Evolutionary conservation across 2,329 filamentous ascomycete genomes (phyloP), one percentile per base, ranked within the genome.

Genomic region (Xenoacremonium recifei): DNA sequence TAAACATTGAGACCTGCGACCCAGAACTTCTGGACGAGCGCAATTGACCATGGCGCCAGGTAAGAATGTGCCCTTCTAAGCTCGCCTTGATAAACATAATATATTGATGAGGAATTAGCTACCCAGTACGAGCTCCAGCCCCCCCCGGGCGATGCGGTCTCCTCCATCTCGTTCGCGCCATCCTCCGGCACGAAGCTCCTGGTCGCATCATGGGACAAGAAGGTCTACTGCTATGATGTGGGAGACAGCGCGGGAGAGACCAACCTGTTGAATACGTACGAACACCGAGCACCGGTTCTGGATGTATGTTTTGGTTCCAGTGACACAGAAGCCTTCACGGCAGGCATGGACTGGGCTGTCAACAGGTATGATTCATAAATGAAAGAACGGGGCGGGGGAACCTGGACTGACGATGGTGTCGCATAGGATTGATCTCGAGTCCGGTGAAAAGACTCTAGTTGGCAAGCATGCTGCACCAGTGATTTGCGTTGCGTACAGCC

Each of bases 121-220:
- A 75, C 83, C 52, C 89, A 95, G 75, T 91, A 88, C 70, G 86
- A 93, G 67, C 79, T 96, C 60, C 77, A 83, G 47, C 81, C 89
- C 57, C 84, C 90, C 35, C 93, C 93, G 10, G 79, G 78, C 54
- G 93, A 99, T 68, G 88, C 87, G 57, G 86, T 97, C 58, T 95
- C 92, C 35, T 77, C 89, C 18, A 73, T 97, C 59, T 82, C 82
- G 60, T 99, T 95, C 75, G 89, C 91, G 51, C 87, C 89, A 25
- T 71, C 77, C 47, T 82, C 84, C n/a, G 77, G 84, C 3, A 81
- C 76, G 40, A 85, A 84, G 55, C 77, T 99, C 27, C 80, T 95
- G n/a, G 91, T 92, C 55, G 86, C 91, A 10, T 96, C 90, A 42
- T 99, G 93, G 93, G 92, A 97, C 69, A 89, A 84, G 67, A 82